Base-by-base conservation (phyloP, 305 asterid genomes). In the Lippia alba region DNA sequence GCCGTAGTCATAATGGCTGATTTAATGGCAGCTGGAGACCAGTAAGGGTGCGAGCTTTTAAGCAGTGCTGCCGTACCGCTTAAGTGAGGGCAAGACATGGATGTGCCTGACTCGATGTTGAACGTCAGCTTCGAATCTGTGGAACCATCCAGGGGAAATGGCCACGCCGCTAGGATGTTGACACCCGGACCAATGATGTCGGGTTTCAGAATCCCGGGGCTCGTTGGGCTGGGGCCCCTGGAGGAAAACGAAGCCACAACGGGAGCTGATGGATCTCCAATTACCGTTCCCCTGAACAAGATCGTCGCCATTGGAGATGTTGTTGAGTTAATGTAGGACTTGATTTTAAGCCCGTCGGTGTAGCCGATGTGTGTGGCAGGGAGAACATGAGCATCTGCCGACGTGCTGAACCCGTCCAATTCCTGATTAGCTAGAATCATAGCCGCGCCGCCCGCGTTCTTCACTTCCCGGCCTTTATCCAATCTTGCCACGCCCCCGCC, bases 111-210 rank as follows among this genome's bases (percentile, higher is more conserved):
- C 7, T 48, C 50, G 14, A 81, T 48, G 74, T 80, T 80, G 59
- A 85, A 85, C 7, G 82, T 78, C 0, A 60, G 39, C 36, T 76
- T 76, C 3, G 77, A 53, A 58, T 75, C 73, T 0, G 70, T 75
- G 61, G 49, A 11, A 17, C 67, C 12, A 5, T 79, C 83, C 6
- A 77, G 58, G 0, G 83, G 19, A 5, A 60, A 8, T 1, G 81
- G 84, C 86, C 89, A 84, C 16, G 85, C 89, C 2, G 84, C 85
- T 9, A 84, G 81, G 56, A 84, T 66, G 65, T 70, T 84, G 8
- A 75, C 79, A 9, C 85, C 80, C 0, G 81, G 87, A 9, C 84
- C 81, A 9, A 73, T 72, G 19, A 83, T 76, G 70, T 74, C 86
- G 1, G 86, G 89, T 40, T 84, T 84, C 8, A 81, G 51, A 39